Percentiles rank a stretch among this genome's conserved stretches.
phyloP scores from a whole-genome alignment of 441 rosid species.

The Eruca vesicaria region DNA sequence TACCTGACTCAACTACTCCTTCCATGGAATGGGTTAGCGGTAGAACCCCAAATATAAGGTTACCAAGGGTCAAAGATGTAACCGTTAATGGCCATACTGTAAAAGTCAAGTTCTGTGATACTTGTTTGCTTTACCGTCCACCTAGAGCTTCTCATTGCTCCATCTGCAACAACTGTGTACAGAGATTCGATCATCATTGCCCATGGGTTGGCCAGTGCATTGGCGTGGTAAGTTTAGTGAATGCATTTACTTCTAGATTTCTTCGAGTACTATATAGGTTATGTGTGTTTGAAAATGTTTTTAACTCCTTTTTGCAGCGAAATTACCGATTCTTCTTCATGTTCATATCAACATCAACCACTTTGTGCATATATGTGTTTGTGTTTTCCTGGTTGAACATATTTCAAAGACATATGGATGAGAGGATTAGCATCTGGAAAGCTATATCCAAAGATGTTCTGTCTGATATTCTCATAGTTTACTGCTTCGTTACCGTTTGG shows the following conservation, averaged over 20 bases:
- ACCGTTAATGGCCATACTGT: slow-evolving; percentile 58
- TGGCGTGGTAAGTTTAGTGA: slow-evolving; percentile 63
- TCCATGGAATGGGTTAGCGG: slow-evolving; percentile 76
- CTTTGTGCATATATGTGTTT: slow-evolving; percentile 70
- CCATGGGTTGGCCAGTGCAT: slow-evolving; percentile 99
- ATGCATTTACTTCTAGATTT: no score
- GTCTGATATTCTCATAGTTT: slow-evolving; percentile 48
- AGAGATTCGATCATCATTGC: slow-evolving; percentile 95
- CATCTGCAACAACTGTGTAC: slow-evolving; percentile 90
- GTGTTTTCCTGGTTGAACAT: slow-evolving; percentile 69
- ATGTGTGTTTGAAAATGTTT: no score
- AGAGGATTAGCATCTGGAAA: no score
- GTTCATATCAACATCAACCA: slow-evolving; percentile 66
- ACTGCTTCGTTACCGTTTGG: slow-evolving; percentile 73
- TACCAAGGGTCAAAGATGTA: slow-evolving; percentile 72
- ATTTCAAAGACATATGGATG: slow-evolving; percentile 39
- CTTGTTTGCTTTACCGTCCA: slow-evolving; percentile 89
- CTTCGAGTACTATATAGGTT: no score
- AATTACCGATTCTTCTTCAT: slow-evolving; percentile 68
- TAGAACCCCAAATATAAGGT: slow-evolving; percentile 44
- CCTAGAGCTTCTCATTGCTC: slow-evolving; percentile 98
- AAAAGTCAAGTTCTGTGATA: slow-evolving; percentile 89
- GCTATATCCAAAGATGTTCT: slow-evolving; percentile 23
- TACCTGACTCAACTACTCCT: slow-evolving; percentile 25
- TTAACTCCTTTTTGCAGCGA: slow-evolving; percentile 44